phyloP scores from a whole-genome alignment of 192 early-diverging fungal species.

The Coemansia sp. region DNA sequence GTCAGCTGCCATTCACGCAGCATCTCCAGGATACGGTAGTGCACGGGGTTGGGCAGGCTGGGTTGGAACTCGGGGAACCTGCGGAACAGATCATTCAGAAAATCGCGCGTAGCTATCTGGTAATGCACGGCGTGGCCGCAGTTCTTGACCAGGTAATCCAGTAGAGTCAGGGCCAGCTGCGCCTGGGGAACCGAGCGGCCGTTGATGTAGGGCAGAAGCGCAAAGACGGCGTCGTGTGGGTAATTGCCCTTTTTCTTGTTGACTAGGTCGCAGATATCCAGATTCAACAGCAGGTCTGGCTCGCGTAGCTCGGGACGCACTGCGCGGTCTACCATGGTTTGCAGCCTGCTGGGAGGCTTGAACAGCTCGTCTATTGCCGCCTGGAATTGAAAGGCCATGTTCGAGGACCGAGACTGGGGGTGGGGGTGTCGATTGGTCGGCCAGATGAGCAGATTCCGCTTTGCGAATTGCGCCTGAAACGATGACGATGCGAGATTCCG shows the following conservation, averaged over 20 bases:
- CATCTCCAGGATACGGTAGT: constrained; percentile 83
- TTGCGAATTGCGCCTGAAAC: too few relatives aligned
- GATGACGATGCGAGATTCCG: too few relatives aligned
- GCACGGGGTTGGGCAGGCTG: constrained; percentile 63
- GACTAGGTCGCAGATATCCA: constrained; percentile 94
- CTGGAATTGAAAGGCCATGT: constrained; percentile 46
- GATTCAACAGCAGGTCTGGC: constrained; percentile 82
- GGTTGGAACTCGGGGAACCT: constrained; percentile 88
- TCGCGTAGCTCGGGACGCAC: constrained; percentile 66
- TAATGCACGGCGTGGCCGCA: constrained; percentile 98
- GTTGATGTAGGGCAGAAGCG: constrained; percentile 45
- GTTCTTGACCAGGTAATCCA: constrained; percentile 98
- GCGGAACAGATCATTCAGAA: constrained; percentile 92
- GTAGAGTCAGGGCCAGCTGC: constrained; percentile 57
- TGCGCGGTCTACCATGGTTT: constrained; percentile 67
- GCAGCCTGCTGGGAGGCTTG: constrained; percentile 44
- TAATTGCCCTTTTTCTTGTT: constrained; percentile 83
- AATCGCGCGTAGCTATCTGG: constrained; percentile 94
- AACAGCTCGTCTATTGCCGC: constrained; percentile 42
- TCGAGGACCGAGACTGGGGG: too few relatives aligned
- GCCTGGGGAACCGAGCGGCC: constrained; percentile 43
- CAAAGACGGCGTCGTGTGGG: constrained; percentile 51
- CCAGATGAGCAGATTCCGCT: too few relatives aligned
- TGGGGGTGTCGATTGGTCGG: too few relatives aligned
- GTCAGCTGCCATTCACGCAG: constrained; percentile 95